Base-by-base conservation (phyloP, 106 monocot genomes). In the Phalaenopsis equestris region DNA sequence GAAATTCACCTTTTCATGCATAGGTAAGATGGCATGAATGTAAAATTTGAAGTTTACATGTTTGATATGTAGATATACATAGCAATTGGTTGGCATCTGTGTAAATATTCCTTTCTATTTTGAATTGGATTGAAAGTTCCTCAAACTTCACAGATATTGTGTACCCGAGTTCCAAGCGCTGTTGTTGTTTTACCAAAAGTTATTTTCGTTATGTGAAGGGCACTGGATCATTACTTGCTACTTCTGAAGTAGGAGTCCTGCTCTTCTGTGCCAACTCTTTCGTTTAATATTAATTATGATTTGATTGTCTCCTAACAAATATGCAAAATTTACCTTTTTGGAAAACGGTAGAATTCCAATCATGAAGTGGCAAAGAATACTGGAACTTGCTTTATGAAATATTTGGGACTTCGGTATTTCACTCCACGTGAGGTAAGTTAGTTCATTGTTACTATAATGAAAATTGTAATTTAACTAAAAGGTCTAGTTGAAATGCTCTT, bases 171-270 rank as follows among this genome's bases (percentile, higher is more conserved):
- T 99, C 94, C 4, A 93, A 80, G 23, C 87, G 93, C 19, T 95
- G 98, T 70, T 99, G 99, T 80, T 99, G 99, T 83, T 99, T 99
- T 78, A 99, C 99, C 6, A 99, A 95, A 85, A 95, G 99, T 80
- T 99, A 99, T 67, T 90, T 90, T 81, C 94, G 94, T 45, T 99
- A 93, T 82, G 95, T 99, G 78, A 99, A 98, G 88, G 98, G 98
- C 46, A 98, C 98, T 46, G 98, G 98, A 43, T 98, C 98, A 46
- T 85, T 98, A 77, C 79, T 98, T 57, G 94, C 87, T 38, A 98
- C 94, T 37, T 84, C 81, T 75, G 77, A 91, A 74, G 97, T 98
- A 85, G 79, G 81, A 56, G 72, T 41, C 39, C 24, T 48, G 3
- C 41, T 23, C 16, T 82, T 84, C 11, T 72, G 47, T 68, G 36